phyloP scores from a whole-genome alignment of 108 stramenopile genomes.

The Cyclotella sp. region DNA sequence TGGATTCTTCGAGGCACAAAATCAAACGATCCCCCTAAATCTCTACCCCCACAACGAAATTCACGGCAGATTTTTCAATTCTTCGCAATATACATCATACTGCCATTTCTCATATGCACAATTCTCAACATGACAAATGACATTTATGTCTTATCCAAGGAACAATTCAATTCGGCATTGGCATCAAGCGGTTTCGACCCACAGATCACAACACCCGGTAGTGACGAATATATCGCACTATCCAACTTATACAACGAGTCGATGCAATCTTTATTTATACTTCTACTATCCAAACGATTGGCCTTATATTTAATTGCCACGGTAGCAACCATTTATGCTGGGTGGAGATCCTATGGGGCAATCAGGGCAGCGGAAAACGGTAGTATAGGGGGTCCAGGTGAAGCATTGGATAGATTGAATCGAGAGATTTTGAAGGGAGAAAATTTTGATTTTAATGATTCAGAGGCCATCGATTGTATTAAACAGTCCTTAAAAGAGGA shows the following conservation, averaged over 20 bases:
- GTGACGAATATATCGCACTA: constrained; percentile 10
- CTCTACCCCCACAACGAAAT: background rate
- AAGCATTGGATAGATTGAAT: constrained; percentile 45
- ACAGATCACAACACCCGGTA: background rate
- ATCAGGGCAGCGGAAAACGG: constrained; percentile 3
- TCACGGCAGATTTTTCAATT: background rate
- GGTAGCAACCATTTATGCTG: constrained; percentile 27
- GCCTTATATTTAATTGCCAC: constrained; percentile 39
- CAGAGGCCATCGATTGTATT: background rate
- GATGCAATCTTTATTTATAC: constrained; percentile 23
- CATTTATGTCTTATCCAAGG: background rate
- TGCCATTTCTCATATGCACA: constrained; percentile 12
- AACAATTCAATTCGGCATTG: constrained; percentile 5
- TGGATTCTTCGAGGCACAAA: background rate
- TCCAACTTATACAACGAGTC: constrained; percentile 20
- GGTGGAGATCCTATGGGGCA: constrained; percentile 21
- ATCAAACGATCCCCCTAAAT: background rate
- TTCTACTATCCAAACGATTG: constrained; percentile 29
- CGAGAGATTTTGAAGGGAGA: constrained; percentile 33
- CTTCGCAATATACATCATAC: background rate
- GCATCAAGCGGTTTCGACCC: background rate
- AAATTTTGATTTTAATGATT: background rate
- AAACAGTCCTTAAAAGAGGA: background rate
- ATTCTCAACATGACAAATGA: constrained; percentile 3
- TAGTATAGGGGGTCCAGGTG: constrained; percentile 18